phyloP scores from a whole-genome alignment of 2,329 filamentous ascomycete species.

The Phoma herbarum region DNA sequence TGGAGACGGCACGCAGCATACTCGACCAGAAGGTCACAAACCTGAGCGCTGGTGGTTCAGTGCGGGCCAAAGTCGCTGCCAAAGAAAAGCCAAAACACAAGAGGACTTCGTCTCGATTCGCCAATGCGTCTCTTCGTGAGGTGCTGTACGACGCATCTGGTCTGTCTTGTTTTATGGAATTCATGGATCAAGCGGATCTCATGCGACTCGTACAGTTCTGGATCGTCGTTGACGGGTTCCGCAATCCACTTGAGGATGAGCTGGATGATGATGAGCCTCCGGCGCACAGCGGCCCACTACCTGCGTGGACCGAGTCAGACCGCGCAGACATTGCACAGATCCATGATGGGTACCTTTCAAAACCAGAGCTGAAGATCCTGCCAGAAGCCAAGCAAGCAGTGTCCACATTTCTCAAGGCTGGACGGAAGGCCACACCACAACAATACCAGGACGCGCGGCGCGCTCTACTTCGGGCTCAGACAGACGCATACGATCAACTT shows the following conservation, averaged over 20 bases:
- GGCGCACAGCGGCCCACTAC: conserved; percentile 58
- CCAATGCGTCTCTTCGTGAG: conserved; percentile 80
- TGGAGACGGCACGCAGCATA: conserved; percentile 91
- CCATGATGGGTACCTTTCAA: conserved; percentile 85
- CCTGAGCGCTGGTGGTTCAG: conserved; percentile 72
- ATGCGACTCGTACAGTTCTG: conserved; percentile 97
- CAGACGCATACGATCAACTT: conserved; percentile 83
- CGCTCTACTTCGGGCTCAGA: conserved; percentile 83
- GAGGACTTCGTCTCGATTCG: conserved; percentile 68
- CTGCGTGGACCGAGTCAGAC: conserved; percentile 83
- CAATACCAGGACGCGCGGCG: conserved; percentile 86
- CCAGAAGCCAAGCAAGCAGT: conserved; percentile 74
- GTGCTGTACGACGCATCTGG: conserved; percentile 90
- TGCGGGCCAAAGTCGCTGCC: conserved; percentile 52
- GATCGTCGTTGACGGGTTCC: conserved; percentile 96
- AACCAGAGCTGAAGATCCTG: conserved; percentile 80
- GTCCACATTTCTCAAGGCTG: conserved; percentile 79
- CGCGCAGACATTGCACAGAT: conserved; percentile 90
- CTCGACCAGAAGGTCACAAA: conserved; percentile 89
- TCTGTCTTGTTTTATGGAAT: conserved; percentile 99
- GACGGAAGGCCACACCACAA: conserved; percentile 75
- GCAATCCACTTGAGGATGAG: conserved; percentile 90
- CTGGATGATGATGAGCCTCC: conserved; percentile 70
- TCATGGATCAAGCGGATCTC: conserved; percentile 89
- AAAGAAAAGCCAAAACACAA: conserved; percentile 51